These are phyloP conservation scores for sorghum (Sorghum bicolor) DNA, from an alignment of 176 grass and related monocot genomes.

Conservation along the genomic window Sorghum_bicolor_NCBIv3 NC_012870.2:71500501-71501000, in stretches of 20 bases:
- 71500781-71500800: not conserved
- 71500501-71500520: not conserved
- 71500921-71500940: not conserved
- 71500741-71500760: not conserved
- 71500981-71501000: conserved; percentile 23
- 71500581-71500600: not conserved
- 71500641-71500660: not conserved
- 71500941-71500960: conserved; percentile 1
- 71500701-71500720: not conserved
- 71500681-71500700: not conserved
- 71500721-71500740: not conserved
- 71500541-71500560: not conserved
- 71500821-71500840: not conserved
- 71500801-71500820: not conserved
- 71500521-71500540: not conserved
- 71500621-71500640: not conserved
- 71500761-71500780: not conserved
- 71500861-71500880: conserved; percentile 4
- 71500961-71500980: not conserved
- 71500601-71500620: not conserved
- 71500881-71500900: conserved; percentile 14
- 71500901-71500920: not conserved
- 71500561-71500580: not conserved
- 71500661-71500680: not conserved
- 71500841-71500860: not conserved